Evolutionary conservation across 345 rosid genomes (phyloP).

Genomic region (Boechera stricta): DNA sequence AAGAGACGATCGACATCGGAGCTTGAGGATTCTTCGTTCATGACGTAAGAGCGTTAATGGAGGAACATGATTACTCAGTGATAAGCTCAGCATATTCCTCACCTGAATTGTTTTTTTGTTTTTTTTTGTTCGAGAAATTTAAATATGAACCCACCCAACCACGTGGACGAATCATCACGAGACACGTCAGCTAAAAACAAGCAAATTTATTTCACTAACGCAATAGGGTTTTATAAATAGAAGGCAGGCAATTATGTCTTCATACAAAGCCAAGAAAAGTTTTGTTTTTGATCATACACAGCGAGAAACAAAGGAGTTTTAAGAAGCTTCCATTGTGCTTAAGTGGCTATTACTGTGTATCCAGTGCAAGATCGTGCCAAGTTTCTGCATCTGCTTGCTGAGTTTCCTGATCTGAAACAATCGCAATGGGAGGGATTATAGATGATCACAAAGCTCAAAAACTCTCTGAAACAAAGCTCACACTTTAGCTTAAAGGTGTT

Average conservation of each 20-base stretch:
- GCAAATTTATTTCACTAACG: not conserved
- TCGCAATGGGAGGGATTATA: not conserved
- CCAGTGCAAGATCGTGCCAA: slow-evolving; percentile 88
- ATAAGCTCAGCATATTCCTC: slow-evolving; percentile 46
- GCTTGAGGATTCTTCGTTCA: slow-evolving; percentile 33
- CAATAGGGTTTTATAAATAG: not conserved
- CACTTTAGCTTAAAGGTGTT: slow-evolving; percentile 5
- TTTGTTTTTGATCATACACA: slow-evolving; percentile 27
- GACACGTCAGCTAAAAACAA: slow-evolving; percentile 16
- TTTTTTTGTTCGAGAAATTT: slow-evolving; percentile 9
- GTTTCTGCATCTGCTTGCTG: slow-evolving; percentile 65
- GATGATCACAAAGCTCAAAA: not conserved
- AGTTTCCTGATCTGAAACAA: slow-evolving; percentile 72
- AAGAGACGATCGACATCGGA: slow-evolving; percentile 17
- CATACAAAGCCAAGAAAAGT: slow-evolving; percentile 6
- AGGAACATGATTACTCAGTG: slow-evolving; percentile 44
- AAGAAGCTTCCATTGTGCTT: not conserved
- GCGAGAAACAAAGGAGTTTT: not conserved
- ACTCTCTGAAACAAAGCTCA: not conserved
- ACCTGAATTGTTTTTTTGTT: not conserved
- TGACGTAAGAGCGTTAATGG: slow-evolving; percentile 37
- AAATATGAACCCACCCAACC: slow-evolving; percentile 5
- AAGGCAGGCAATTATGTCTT: slow-evolving; percentile 16
- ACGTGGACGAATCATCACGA: slow-evolving; percentile 17
- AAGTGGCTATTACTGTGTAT: slow-evolving; percentile 52